Evolutionary conservation across 2,329 filamentous ascomycete genomes (phyloP).

Genomic region (Penicillium sp.): DNA sequence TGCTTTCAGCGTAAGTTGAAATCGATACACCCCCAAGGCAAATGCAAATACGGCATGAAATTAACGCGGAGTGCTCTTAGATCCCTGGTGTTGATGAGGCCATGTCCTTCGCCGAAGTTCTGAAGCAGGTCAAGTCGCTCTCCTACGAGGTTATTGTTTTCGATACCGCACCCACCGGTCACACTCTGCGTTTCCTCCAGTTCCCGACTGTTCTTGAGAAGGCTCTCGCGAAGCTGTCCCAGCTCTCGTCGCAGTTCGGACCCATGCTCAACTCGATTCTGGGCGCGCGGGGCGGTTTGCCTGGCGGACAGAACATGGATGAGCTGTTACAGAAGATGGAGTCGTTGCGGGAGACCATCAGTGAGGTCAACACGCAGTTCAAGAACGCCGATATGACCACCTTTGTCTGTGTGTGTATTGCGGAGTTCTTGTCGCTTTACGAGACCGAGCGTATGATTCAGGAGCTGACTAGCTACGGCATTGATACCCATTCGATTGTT

Average conservation of each 20-base stretch:
- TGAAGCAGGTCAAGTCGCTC: conserved; percentile 98
- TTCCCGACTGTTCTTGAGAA: conserved; percentile 98
- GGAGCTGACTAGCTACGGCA: conserved; percentile 87
- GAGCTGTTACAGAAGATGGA: conserved; percentile 96
- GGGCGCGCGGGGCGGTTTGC: conserved; percentile 72
- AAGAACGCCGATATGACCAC: conserved; percentile 95
- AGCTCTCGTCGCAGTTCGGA: conserved; percentile 90
- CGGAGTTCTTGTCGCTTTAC: conserved; percentile 94
- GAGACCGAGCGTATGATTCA: conserved; percentile 99
- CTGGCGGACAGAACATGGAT: conserved; percentile 88
- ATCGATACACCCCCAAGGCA: neutral
- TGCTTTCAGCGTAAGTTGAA: conserved; percentile 73
- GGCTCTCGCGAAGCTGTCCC: conserved; percentile 93
- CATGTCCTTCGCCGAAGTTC: conserved; percentile 98
- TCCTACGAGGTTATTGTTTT: conserved; percentile 99
- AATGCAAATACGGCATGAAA: neutral
- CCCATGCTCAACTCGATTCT: conserved; percentile 94
- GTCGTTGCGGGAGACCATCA: conserved; percentile 85
- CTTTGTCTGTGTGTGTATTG: conserved; percentile 97
- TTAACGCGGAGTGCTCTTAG: conserved; percentile 49
- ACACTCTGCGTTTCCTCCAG: conserved; percentile 97
- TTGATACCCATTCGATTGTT: conserved; percentile 96
- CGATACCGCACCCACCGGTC: conserved; percentile 95
- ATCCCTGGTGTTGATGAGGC: conserved; percentile 98
- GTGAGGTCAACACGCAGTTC: conserved; percentile 96